Percentiles rank a stretch among this genome's conserved stretches.
These are phyloP conservation scores for Saccharomyces hybrid DNA, from an alignment of 1,139 yeast species.

Conservation along the genomic window DNA sequence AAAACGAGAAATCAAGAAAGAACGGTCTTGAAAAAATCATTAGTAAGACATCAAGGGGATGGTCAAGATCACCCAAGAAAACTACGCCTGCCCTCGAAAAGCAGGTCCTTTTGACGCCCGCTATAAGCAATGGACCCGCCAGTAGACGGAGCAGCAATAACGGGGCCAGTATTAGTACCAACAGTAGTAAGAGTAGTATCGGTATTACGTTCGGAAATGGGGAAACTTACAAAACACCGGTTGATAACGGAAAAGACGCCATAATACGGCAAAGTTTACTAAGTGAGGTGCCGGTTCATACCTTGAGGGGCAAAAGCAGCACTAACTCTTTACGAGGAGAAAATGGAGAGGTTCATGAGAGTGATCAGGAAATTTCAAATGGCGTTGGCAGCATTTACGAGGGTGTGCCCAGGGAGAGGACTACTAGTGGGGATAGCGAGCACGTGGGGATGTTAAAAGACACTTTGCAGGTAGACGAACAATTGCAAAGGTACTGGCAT, in stretches of 20 bases:
- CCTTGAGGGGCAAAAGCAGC: slow-evolving; percentile 1
- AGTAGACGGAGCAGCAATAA: not conserved
- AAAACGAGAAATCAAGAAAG: slow-evolving; percentile 10
- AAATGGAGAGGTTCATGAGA: not conserved
- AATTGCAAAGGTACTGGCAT: slow-evolving; percentile 22
- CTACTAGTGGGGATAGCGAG: not conserved
- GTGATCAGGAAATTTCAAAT: not conserved
- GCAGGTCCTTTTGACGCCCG: not conserved
- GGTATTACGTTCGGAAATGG: not conserved
- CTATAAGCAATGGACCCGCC: slow-evolving; percentile 7
- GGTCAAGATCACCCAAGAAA: slow-evolving; percentile 17
- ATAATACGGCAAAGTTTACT: slow-evolving; percentile 1
- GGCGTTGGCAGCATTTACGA: not conserved
- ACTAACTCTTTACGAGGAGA: not conserved
- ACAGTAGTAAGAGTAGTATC: not conserved
- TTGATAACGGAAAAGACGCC: not conserved
- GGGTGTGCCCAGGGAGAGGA: not conserved
- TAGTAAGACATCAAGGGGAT: slow-evolving; percentile 16
- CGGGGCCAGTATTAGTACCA: slow-evolving; percentile 1
- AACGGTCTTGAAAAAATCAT: slow-evolving; percentile 19
- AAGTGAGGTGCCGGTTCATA: slow-evolving; percentile 10
- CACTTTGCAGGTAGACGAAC: slow-evolving; percentile 13
- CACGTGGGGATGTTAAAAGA: not conserved
- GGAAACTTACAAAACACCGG: slow-evolving; percentile 2
- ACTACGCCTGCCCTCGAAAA: not conserved